These are phyloP conservation scores for Plasmodium gallinaceum DNA, from an alignment of 169 alveolate genomes.

Conservation along the genomic window DNA sequence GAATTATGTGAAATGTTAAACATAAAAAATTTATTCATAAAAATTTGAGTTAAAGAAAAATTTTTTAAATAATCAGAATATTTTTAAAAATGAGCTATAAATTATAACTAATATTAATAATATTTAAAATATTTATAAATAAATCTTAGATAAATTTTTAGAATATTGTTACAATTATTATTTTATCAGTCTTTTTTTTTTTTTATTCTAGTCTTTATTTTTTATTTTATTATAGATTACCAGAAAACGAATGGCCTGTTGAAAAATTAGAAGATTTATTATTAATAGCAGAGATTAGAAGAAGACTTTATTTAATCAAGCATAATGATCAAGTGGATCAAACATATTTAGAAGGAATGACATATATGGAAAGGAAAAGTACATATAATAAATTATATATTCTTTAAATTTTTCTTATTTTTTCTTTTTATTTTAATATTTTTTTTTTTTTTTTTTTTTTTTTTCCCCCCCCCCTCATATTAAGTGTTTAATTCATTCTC, in stretches of 20 bases:
- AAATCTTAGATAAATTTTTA: too few species aligned
- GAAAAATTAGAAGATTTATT: constrained; percentile 82
- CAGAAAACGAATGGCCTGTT: constrained; percentile 89
- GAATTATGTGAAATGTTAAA: constrained; percentile 83
- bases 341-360: constrained; percentile 75
- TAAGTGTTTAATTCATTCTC: constrained; percentile 70
- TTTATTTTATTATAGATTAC: constrained; percentile 74
- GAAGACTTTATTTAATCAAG: constrained; percentile 80
- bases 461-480: too few species aligned
- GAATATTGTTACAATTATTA: too few species aligned
- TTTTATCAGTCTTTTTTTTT: background rate
- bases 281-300: constrained; percentile 82
- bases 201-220: background rate
- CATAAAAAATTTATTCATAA: background rate
- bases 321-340: constrained; percentile 76
- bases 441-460: background rate
- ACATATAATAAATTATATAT: constrained; percentile 2
- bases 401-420: background rate
- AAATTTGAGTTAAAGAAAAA: background rate
- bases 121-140: too few species aligned
- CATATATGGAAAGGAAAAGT: constrained; percentile 71
- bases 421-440: background rate
- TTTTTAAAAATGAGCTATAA: background rate
- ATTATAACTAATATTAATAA: background rate
- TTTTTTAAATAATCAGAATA: background rate